These are phyloP conservation scores for Triticum urartu DNA, from an alignment of 176 grass and related monocot species.

Conservation along the genomic window DNA sequence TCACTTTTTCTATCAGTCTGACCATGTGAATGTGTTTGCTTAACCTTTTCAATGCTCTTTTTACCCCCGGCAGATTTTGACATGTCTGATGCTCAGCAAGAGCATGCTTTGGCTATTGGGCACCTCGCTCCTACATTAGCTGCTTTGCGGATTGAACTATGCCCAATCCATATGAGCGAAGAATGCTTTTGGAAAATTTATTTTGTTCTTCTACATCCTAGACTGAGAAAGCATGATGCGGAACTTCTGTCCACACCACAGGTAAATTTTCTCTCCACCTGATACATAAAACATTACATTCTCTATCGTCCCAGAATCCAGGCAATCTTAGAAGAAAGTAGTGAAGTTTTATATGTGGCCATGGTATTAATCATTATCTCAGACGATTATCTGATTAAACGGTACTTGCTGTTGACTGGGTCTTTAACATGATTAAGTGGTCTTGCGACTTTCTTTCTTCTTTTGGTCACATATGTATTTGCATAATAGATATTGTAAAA, in stretches of 20 bases:
- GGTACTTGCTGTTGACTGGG: background rate
- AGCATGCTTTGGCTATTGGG: conserved; percentile 79
- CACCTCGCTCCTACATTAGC: conserved; percentile 72
- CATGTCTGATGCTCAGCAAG: conserved; percentile 84
- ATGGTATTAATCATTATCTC: background rate
- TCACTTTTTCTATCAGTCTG: background rate
- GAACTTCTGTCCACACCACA: conserved; percentile 88
- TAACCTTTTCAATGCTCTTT: conserved; percentile 26
- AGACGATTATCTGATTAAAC: background rate
- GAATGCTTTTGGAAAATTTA: conserved; percentile 98
- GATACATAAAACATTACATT: background rate
- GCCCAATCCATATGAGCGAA: conserved; percentile 83
- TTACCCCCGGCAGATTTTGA: conserved; percentile 71
- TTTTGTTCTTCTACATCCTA: conserved; percentile 96
- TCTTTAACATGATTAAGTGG: background rate
- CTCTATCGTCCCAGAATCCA: background rate
- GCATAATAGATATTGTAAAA: background rate
- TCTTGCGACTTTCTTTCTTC: background rate
- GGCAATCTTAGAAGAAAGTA: background rate
- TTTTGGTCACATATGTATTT: background rate
- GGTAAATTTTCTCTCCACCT: conserved; percentile 37
- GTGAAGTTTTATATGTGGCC: background rate
- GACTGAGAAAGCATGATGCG: conserved; percentile 77
- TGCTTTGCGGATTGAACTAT: conserved; percentile 85
- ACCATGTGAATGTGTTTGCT: background rate